Evolutionary conservation across 306 rosid species (phyloP).

Genomic region (Mimosa bimucronata): DNA sequence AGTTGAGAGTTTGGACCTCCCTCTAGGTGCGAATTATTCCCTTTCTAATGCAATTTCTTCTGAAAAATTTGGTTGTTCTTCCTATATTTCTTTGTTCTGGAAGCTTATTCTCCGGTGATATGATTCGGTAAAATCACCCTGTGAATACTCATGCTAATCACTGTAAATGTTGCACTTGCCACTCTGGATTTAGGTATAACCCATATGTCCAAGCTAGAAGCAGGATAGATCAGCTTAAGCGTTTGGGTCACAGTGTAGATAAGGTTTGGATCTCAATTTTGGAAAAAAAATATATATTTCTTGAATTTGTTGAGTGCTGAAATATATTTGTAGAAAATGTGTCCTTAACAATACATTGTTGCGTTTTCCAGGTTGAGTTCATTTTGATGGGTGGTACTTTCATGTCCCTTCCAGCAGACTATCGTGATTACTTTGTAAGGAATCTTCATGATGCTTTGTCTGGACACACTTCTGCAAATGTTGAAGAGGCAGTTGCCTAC

Average conservation of each 20-base stretch:
- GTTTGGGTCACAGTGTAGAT: slow-evolving; percentile 97
- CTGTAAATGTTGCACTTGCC: slow-evolving; percentile 1
- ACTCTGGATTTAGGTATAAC: slow-evolving; percentile 74
- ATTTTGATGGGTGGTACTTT: slow-evolving; percentile 98
- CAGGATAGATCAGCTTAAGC: slow-evolving; percentile 98
- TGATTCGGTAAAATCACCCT: neutral
- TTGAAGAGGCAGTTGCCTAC: slow-evolving; percentile 91
- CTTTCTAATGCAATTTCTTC: neutral
- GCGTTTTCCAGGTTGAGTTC: slow-evolving; percentile 85
- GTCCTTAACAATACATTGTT: slow-evolving; percentile 30
- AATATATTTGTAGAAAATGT: neutral
- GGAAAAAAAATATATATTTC: neutral
- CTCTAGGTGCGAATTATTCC: neutral
- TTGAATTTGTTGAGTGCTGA: slow-evolving; percentile 11
- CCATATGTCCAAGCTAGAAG: slow-evolving; percentile 96
- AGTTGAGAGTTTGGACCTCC: neutral
- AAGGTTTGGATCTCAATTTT: slow-evolving; percentile 60
- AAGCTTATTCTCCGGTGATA: neutral
- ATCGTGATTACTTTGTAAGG: slow-evolving; percentile 89
- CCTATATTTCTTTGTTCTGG: neutral
- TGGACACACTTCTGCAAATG: slow-evolving; percentile 95
- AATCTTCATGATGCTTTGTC: slow-evolving; percentile 96
- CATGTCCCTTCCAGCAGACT: slow-evolving; percentile 93
- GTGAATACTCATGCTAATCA: neutral
- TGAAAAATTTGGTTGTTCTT: neutral